Conservation (phyloP, 805 yeast genomes). For the Pichia gijzeniarum region DNA sequence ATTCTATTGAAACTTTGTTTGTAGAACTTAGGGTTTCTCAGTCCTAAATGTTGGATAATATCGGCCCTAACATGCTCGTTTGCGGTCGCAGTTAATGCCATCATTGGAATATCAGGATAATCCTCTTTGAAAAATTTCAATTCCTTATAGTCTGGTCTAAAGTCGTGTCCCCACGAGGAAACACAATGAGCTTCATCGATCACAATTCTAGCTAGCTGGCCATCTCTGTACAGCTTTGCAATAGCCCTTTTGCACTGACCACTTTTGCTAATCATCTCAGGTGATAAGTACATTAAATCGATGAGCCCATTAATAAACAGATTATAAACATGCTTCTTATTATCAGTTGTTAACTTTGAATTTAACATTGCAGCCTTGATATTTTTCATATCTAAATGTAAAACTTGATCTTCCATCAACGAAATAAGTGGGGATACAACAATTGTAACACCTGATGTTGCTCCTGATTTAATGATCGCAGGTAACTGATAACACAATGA, state of each 20-base stretch:
- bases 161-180: slow-evolving; percentile 98
- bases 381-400: slow-evolving; percentile 58
- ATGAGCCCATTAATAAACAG: slow-evolving; percentile 59
- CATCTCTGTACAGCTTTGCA: slow-evolving; percentile 44
- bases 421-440: slow-evolving; percentile 94
- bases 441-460: slow-evolving; percentile 75
- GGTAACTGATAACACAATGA: slow-evolving; percentile 94
- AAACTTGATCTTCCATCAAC: slow-evolving; percentile 95
- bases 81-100: slow-evolving; percentile 98
- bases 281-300: slow-evolving; percentile 80
- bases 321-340: slow-evolving; percentile 55
- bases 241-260: slow-evolving; percentile 61
- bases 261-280: slow-evolving; percentile 87
- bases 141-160: slow-evolving; percentile 90
- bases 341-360: slow-evolving; percentile 62
- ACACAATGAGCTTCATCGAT: slow-evolving; percentile 99
- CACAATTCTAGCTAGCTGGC: slow-evolving; percentile 72
- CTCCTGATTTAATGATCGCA: slow-evolving; percentile 72
- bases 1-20: slow-evolving; percentile 91
- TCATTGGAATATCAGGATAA: slow-evolving; percentile 78
- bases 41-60: slow-evolving; percentile 68
- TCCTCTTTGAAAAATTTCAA: slow-evolving; percentile 63
- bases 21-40: slow-evolving; percentile 54
- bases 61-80: slow-evolving; percentile 84
- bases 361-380: slow-evolving; percentile 85